Conservation (phyloP, 345 rosid species). For the Lepidium sativum region DNA sequence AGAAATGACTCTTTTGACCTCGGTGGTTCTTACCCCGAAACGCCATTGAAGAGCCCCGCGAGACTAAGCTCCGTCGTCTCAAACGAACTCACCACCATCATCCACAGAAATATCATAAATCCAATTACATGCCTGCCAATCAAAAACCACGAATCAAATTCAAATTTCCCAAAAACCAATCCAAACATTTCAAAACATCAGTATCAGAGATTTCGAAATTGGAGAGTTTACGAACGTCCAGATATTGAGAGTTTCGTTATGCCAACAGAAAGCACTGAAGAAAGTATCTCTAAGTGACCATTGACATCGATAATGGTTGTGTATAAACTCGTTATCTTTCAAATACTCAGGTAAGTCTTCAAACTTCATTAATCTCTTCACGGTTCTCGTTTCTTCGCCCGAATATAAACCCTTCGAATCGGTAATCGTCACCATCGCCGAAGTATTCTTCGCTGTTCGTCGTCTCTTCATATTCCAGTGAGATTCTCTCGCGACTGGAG, state of each 20-base stretch:
- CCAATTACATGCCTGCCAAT: constrained; percentile 64
- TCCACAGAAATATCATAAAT: constrained; percentile 48
- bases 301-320: constrained; percentile 77
- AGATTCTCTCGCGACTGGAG: neutral
- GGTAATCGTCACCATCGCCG: neutral
- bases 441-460: constrained; percentile 4
- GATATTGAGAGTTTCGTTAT: constrained; percentile 86
- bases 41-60: constrained; percentile 30
- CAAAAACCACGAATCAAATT: neutral
- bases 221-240: constrained; percentile 58
- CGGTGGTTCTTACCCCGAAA: constrained; percentile 37
- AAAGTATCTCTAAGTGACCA: constrained; percentile 76
- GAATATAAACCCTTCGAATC: neutral
- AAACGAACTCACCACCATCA: constrained; percentile 50
- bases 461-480: constrained; percentile 13
- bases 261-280: constrained; percentile 69
- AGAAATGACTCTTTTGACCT: constrained; percentile 13
- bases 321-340: constrained; percentile 76
- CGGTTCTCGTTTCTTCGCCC: constrained; percentile 12
- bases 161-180: neutral
- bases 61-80: constrained; percentile 47
- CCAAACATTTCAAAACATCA: neutral
- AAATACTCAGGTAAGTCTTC: constrained; percentile 74
- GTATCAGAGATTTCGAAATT: neutral
- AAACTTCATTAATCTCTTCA: constrained; percentile 46